Evolutionary conservation across 768 basidiomycete genomes (phyloP).

Genomic region (Pholiota molesta): DNA sequence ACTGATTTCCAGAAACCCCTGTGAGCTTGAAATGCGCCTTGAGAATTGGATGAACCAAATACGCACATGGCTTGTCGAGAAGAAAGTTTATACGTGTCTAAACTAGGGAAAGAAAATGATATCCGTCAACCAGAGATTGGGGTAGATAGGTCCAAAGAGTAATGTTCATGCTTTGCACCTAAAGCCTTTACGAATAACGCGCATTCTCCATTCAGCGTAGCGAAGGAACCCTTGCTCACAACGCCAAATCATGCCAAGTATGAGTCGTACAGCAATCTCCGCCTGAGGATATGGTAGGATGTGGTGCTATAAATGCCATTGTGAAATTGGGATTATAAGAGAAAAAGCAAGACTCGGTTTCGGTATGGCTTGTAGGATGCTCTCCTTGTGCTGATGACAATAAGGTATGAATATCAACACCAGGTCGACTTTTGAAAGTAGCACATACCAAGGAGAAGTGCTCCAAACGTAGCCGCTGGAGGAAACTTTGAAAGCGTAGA

Average conservation of each 20-base stretch:
- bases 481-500: background rate
- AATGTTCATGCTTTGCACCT: slow-evolving; percentile 7
- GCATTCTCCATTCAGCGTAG: slow-evolving; percentile 1
- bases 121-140: slow-evolving; percentile 1
- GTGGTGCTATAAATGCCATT: too few species aligned
- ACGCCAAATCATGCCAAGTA: background rate
- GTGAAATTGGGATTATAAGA: too few species aligned
- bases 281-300: background rate
- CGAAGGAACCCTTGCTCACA: slow-evolving; percentile 1
- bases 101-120: slow-evolving; percentile 3
- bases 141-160: background rate
- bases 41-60: background rate
- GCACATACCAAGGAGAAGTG: background rate
- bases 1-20: background rate
- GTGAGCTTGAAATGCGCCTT: background rate
- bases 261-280: background rate
- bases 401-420: too few species aligned
- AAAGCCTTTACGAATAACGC: slow-evolving; percentile 2
- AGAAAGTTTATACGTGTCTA: background rate
- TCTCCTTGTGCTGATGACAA: too few species aligned
- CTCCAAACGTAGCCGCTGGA: background rate
- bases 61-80: background rate
- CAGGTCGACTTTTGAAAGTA: background rate
- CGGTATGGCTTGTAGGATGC: too few species aligned
- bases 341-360: background rate